Evolutionary conservation across 78 protist species (phyloP).

Genomic region (Dictyostelium firmibasis): DNA sequence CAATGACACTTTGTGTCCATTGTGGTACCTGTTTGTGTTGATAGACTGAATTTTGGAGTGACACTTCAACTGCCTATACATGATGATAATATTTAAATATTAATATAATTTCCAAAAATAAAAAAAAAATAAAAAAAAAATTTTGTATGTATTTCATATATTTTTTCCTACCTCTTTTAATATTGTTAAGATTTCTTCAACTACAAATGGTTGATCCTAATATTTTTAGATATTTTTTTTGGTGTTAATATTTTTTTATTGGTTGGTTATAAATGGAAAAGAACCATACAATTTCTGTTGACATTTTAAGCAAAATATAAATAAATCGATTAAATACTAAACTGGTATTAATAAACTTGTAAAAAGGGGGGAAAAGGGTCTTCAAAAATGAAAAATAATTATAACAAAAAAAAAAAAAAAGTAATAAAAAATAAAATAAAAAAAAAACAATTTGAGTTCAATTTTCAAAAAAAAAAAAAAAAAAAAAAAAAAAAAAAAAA

Average conservation of each 20-base stretch:
- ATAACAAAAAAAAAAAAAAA: no score
- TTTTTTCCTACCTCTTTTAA: slow-evolving; percentile 64
- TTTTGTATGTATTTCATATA: no score
- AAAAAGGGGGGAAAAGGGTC: neutral
- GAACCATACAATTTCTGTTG: neutral
- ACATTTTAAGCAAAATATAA: neutral
- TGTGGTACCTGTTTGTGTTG: slow-evolving; percentile 84
- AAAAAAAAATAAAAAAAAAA: neutral
- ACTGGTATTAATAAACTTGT: neutral
- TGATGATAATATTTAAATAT: no score
- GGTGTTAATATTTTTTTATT: neutral
- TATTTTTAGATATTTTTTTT: neutral
- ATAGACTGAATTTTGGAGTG: slow-evolving; percentile 28
- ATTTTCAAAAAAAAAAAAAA: neutral
- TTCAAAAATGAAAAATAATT: neutral
- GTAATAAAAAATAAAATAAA: no score
- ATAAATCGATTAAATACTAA: no score
- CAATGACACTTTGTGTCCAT: slow-evolving; percentile 86
- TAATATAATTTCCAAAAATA: no score
- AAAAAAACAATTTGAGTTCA: neutral
- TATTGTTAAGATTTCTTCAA: slow-evolving; percentile 46
- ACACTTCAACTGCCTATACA: slow-evolving; percentile 38
- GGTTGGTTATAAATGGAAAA: neutral
- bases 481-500: neutral
- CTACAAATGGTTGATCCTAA: slow-evolving; percentile 4